phyloP scores from a whole-genome alignment of 495 filamentous ascomycete genomes.

The Acidiella bohemica region DNA sequence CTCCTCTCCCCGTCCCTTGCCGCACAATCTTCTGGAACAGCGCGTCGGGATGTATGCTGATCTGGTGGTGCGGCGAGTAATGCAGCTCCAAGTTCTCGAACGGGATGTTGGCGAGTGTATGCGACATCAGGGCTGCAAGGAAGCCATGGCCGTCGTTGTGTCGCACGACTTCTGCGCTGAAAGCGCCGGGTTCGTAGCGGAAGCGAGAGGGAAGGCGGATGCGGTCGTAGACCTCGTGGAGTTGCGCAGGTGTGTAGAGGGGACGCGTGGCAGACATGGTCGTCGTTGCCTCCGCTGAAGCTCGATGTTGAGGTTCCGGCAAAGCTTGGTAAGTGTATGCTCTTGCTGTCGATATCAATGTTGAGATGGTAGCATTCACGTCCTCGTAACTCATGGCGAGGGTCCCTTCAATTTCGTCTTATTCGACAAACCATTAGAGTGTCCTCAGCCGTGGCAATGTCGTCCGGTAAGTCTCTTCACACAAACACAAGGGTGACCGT shows the following conservation, averaged over 20 bases:
- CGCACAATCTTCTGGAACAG: conserved; percentile 54
- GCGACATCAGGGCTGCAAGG: conserved; percentile 32
- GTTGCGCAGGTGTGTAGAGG: conserved; percentile 15
- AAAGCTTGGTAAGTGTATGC: too few species aligned
- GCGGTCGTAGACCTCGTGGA: conserved; percentile 20
- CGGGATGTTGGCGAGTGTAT: conserved; percentile 47
- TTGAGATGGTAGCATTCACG: too few species aligned
- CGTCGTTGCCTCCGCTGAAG: too few species aligned
- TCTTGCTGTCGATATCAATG: too few species aligned
- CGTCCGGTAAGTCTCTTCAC: too few species aligned
- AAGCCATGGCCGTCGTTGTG: conserved; percentile 16
- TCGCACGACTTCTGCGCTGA: conserved; percentile 14
- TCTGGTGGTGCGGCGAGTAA: conserved; percentile 38
- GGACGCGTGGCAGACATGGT: too few species aligned
- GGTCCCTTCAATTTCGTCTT: too few species aligned
- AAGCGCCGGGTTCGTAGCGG: conserved; percentile 15
- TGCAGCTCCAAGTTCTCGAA: conserved; percentile 55
- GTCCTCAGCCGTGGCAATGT: too few species aligned
- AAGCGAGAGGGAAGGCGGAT: conserved; percentile 17
- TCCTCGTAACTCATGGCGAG: too few species aligned
- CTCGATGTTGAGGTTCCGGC: too few species aligned
- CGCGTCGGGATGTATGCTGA: conserved; percentile 42
- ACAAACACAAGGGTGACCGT: too few species aligned
- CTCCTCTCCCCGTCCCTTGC: conserved; percentile 42
- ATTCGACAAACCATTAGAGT: too few species aligned